Evolutionary conservation across 768 basidiomycete species (phyloP).

Genomic region (Multifurca ochricompacta): DNA sequence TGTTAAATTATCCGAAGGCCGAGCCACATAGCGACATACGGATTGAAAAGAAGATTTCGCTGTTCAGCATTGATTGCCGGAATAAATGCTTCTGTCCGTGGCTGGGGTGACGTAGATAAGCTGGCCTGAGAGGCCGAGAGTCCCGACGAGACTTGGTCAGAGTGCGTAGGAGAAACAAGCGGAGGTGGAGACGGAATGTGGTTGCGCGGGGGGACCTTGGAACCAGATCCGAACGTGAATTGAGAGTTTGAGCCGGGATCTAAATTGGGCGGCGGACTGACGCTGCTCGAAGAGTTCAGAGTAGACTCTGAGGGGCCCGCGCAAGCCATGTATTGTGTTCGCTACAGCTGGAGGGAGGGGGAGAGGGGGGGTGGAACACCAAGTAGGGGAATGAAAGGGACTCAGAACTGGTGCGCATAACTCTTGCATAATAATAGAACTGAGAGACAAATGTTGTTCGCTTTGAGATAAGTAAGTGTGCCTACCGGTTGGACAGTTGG

Average conservation of each 20-base stretch:
- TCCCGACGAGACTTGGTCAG: not conserved
- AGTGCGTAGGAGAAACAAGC: not conserved
- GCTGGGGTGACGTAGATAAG: not conserved
- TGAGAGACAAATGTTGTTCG: not conserved
- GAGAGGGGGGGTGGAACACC: not conserved
- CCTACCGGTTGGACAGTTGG: not conserved
- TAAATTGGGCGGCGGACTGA: not conserved
- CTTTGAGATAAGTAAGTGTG: not conserved
- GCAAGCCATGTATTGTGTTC: not conserved
- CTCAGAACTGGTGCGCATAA: too few species aligned
- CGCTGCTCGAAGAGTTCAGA: not conserved
- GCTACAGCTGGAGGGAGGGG: not conserved
- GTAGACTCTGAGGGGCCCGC: not conserved
- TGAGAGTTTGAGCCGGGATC: not conserved
- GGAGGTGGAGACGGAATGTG: not conserved
- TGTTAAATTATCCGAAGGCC: not conserved
- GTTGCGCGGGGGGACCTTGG: not conserved
- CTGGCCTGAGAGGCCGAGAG: not conserved
- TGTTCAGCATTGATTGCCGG: not conserved
- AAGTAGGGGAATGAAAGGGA: not conserved
- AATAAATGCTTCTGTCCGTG: not conserved
- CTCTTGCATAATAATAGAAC: not conserved
- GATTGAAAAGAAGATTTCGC: not conserved
- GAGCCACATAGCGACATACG: not conserved
- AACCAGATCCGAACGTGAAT: not conserved